Conservation (phyloP, 2,329 filamentous ascomycete genomes). For the Colletotrichum salicis region DNA sequence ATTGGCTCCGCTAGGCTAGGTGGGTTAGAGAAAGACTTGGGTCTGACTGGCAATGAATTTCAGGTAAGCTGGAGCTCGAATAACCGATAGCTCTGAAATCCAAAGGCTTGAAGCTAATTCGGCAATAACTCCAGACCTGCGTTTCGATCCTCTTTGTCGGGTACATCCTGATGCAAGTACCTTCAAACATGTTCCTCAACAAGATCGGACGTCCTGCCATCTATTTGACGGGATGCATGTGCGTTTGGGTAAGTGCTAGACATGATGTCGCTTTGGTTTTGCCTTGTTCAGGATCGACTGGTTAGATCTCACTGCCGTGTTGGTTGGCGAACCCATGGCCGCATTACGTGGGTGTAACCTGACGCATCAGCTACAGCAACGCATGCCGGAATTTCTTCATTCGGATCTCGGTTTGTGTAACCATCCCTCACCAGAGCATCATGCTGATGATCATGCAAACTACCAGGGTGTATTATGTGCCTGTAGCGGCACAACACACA, state of each 20-base stretch:
- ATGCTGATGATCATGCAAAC: not conserved
- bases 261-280: slow-evolving; percentile 39
- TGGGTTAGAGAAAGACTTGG: slow-evolving; percentile 52
- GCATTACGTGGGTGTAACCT: slow-evolving; percentile 22
- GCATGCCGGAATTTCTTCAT: not conserved
- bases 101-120: slow-evolving; percentile 41
- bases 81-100: slow-evolving; percentile 30
- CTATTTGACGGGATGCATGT: slow-evolving; percentile 33
- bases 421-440: not conserved
- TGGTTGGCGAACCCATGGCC: not conserved
- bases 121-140: slow-evolving; percentile 39
- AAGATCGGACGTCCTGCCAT: slow-evolving; percentile 40
- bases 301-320: not conserved
- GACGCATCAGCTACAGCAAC: not conserved
- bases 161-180: slow-evolving; percentile 45
- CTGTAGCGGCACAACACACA: slow-evolving; percentile 27
- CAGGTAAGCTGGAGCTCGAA: slow-evolving; percentile 45
- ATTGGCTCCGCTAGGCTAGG: slow-evolving; percentile 65
- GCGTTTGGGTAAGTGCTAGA: slow-evolving; percentile 40
- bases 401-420: not conserved
- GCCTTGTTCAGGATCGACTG: slow-evolving; percentile 49
- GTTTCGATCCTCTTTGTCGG: slow-evolving; percentile 38
- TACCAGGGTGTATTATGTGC: slow-evolving; percentile 31
- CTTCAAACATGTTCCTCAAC: slow-evolving; percentile 36
- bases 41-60: slow-evolving; percentile 46